Base-by-base conservation (phyloP, 441 rosid species). In the Gossypium gossypioides region DNA sequence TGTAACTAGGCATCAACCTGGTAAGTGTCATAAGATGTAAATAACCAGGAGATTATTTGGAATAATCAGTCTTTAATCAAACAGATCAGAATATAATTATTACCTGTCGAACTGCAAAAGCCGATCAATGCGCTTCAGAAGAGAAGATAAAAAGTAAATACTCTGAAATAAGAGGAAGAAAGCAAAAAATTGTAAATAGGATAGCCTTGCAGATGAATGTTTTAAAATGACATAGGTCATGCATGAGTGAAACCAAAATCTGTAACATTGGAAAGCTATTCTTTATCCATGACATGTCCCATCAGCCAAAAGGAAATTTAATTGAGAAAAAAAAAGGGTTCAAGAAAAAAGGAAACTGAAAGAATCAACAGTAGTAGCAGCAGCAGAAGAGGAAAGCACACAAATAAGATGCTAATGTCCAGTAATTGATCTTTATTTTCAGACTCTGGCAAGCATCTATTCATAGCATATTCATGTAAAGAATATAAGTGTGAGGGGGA, bases 91-190 rank as follows among this genome's bases (percentile, higher is more conserved):
- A 71, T 67, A 52, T 42, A 78, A 58, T 24, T 72, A 78, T 88
- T 95, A 95, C 98, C 98, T 88, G 88, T 92, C 98, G 80, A 89
- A 95, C 77, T 95, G 98, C 87, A 95, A 83, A 74, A 95, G 92
- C 78, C 89, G 86, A 80, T 60, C 99, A 21, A 95, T 90, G 78
- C 93, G 93, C 86, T 95, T 95, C 87, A 95, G 93, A 80, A 59
- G 95, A 75, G 99, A 91, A 55, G 98, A 83, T 74, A 95, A 81
- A 76, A 88, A 79, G 78, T 79, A 78, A 34, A 91, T 78, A 84
- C 84, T 91, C 99, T 95, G 98, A 78, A 80, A 88, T 68, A 68
- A 76, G 64, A 76, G 61, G 63, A 75, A 79, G 76, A 63, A 74
- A 69, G 64, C 19, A 52, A 48, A 67, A 34, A 76, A 68, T n/a